Base-by-base conservation (phyloP, 257 asterid genomes). In the Salvia miltiorrhiza region DNA sequence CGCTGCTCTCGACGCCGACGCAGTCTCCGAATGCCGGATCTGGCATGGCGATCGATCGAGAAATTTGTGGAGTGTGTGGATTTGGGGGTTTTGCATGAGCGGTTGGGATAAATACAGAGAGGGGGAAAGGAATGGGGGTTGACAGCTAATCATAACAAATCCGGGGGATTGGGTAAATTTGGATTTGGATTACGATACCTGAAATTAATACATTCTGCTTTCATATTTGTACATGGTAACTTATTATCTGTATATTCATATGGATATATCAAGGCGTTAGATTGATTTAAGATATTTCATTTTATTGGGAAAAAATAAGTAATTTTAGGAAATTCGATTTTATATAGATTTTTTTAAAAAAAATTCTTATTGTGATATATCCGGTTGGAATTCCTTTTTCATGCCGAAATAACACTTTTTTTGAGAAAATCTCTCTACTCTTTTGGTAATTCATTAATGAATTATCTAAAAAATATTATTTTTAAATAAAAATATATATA, bases 1-100 rank as follows among this genome's bases (percentile, higher is more conserved):
- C 80, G 68, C 79, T 62, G 73, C 88, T 83, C 57, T 88, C 92
- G 33, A 65, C 60, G 20, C 90, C 96, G 35, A 83, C 52, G 82
- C 67, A 82, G 48, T 87, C 95, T 47, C 73, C 81, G 72, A 77
- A 45, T 28, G 77, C 84, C 1, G 65, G 65, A 70, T 26, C 35
- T n/a, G 75, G 77, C 90, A 89, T 84, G 65, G 67, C 69, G 62
- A 17, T 41, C 21, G 61, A 44, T 48, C 21, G 23, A 17, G 24
- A 7, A 30, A 63, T 30, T 17, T 54, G 4, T n/a, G n/a, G n/a
- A n/a, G 19, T 24, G 1, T 41, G 48, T 32, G 73, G 37, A 20
- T 70, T 55, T 63, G 56, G 37, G 60, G 68, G 54, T 39, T 48
- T 43, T 76, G 65, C 75, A 55, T 37, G 64, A 50, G 69, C 54